Percentiles rank a stretch among this genome's conserved stretches.
These are phyloP conservation scores for Moniliella sp. DNA, from an alignment of 1,284 basidiomycete species.

Conservation along the genomic window DNA sequence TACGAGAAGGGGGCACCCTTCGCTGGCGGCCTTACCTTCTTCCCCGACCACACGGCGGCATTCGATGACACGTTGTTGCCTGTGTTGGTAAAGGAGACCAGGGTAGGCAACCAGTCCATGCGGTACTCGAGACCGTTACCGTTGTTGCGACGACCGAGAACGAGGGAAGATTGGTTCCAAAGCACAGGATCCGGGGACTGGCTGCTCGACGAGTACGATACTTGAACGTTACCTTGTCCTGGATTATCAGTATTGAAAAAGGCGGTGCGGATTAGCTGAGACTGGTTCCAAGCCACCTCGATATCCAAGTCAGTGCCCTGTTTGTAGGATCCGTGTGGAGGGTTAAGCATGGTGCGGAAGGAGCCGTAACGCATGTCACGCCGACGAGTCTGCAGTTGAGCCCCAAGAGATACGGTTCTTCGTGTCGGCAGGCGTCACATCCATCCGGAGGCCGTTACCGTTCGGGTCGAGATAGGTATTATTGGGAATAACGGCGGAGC, in stretches of 20 bases:
- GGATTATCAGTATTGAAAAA: slow-evolving; percentile 4
- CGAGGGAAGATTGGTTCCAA: slow-evolving; percentile 6
- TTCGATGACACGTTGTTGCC: slow-evolving; percentile 8
- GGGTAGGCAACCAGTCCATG: slow-evolving; percentile 16
- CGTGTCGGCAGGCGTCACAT: slow-evolving; percentile 10
- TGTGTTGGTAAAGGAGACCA: slow-evolving; percentile 10
- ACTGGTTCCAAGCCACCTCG: slow-evolving; percentile 2
- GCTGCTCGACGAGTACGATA: slow-evolving; percentile 12
- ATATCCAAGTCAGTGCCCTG: slow-evolving; percentile 1
- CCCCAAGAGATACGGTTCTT: slow-evolving; percentile 14
- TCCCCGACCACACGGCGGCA: slow-evolving; percentile 4
- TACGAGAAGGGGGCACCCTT: slow-evolving; percentile 12
- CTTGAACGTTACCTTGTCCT: slow-evolving; percentile 10
- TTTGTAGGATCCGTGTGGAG: slow-evolving; percentile 8
- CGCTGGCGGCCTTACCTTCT: slow-evolving; percentile 8
- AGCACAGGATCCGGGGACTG: slow-evolving; percentile 8
- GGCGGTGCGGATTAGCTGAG: slow-evolving; percentile 7
- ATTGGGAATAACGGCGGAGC: slow-evolving; percentile 13
- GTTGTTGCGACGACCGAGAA: slow-evolving; percentile 5
- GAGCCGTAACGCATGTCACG: slow-evolving; percentile 22
- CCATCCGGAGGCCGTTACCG: slow-evolving; percentile 6
- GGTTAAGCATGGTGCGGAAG: slow-evolving; percentile 15
- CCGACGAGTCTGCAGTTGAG: slow-evolving; percentile 12
- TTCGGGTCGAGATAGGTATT: slow-evolving; percentile 6
- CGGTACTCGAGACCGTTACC: slow-evolving; percentile 15